Percentiles rank a stretch among this genome's conserved stretches.
Conservation (phyloP, 306 rosid genomes). For the Begonia loranthoides region DNA sequence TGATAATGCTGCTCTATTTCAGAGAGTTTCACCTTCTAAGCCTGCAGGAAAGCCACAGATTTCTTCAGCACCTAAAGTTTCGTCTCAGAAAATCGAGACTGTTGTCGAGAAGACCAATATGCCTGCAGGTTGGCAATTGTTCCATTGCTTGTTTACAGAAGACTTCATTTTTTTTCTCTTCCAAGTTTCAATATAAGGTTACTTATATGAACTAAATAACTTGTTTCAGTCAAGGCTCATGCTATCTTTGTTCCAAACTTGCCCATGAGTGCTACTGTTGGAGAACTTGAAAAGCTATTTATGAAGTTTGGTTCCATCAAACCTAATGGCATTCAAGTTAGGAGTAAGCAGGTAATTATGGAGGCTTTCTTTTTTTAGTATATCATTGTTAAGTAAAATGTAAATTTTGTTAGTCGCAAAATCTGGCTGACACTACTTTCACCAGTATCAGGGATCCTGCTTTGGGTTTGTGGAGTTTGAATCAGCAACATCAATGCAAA, state of each 20-base stretch:
- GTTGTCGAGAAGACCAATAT: constrained; percentile 34
- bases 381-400: too few relatives aligned
- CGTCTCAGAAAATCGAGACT: constrained; percentile 19
- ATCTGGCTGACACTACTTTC: constrained; percentile 6
- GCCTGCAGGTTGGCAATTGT: constrained; percentile 27
- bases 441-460: constrained; percentile 57
- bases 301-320: constrained; percentile 67
- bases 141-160: background rate
- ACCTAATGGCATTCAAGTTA: constrained; percentile 69
- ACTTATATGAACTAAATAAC: background rate
- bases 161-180: background rate
- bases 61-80: constrained; percentile 19
- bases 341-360: constrained; percentile 51
- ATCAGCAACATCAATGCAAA: constrained; percentile 48
- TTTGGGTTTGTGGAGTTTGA: constrained; percentile 87
- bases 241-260: constrained; percentile 78
- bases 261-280: constrained; percentile 72
- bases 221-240: constrained; percentile 42
- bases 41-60: constrained; percentile 26
- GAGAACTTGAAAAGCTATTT: constrained; percentile 51
- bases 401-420: background rate
- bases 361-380: too few relatives aligned
- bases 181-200: background rate
- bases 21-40: constrained; percentile 39
- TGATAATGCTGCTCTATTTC: constrained; percentile 52